Evolutionary conservation across 106 monocot genomes (phyloP).

Genomic region (Phalaenopsis equestris): DNA sequence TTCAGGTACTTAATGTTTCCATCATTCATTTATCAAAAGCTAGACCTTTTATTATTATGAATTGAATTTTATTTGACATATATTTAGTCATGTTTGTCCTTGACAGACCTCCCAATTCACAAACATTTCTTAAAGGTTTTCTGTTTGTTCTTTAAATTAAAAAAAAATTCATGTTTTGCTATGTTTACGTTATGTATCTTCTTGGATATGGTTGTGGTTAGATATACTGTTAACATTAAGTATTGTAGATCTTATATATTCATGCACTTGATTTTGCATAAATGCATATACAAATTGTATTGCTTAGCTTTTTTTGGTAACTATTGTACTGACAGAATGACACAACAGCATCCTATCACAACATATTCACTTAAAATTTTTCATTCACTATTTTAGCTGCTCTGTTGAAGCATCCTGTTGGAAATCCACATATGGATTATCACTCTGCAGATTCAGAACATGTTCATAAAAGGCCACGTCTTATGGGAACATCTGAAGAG

Average conservation of each 20-base stretch:
- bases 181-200: neutral
- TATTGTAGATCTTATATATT: neutral
- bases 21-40: neutral
- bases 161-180: neutral
- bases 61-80: neutral
- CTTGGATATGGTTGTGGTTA: neutral
- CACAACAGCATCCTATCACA: neutral
- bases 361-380: neutral
- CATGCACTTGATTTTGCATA: neutral
- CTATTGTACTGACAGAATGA: neutral
- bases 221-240: neutral
- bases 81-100: neutral
- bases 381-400: slow-evolving; percentile 20
- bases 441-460: slow-evolving; percentile 63
- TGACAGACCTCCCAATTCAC: neutral
- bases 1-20: slow-evolving; percentile 17
- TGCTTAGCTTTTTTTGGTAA: neutral
- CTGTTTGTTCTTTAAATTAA: neutral
- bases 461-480: slow-evolving; percentile 43
- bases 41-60: neutral
- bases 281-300: neutral
- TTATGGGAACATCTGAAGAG: slow-evolving; percentile 51
- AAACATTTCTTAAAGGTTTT: neutral
- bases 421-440: slow-evolving; percentile 43
- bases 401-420: slow-evolving; percentile 44